Conservation (phyloP, 2,329 filamentous ascomycete genomes). For the Xylariaceae sp. region DNA sequence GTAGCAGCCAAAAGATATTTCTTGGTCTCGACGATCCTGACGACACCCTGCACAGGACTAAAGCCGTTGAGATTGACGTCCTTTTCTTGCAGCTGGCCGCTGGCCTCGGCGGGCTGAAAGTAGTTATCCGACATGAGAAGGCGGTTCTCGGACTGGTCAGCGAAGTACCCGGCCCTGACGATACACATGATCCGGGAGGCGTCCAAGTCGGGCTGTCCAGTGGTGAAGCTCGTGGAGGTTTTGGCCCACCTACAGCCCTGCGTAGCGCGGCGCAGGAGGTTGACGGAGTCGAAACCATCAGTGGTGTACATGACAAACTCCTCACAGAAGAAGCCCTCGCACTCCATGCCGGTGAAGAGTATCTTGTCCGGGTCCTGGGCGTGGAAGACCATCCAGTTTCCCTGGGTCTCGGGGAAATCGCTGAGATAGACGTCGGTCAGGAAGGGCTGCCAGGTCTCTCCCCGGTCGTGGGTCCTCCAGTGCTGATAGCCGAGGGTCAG, state of each 20-base stretch:
- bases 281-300: conserved; percentile 74
- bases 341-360: conserved; percentile 75
- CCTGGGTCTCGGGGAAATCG: conserved; percentile 44
- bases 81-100: conserved; percentile 52
- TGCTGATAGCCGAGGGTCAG: conserved; percentile 67
- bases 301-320: conserved; percentile 70
- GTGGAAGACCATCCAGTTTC: conserved; percentile 68
- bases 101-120: conserved; percentile 55
- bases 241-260: conserved; percentile 86
- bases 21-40: conserved; percentile 79
- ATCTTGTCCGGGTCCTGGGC: conserved; percentile 79
- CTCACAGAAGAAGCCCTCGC: conserved; percentile 59
- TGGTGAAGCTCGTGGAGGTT: conserved; percentile 67
- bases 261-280: conserved; percentile 63
- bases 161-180: conserved; percentile 66
- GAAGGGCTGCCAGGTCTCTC: conserved; percentile 77
- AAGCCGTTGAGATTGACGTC: conserved; percentile 75
- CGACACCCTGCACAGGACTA: conserved; percentile 72
- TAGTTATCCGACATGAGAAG: conserved; percentile 79
- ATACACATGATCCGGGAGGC: conserved; percentile 76
- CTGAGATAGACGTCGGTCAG: conserved; percentile 56
- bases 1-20: conserved; percentile 82
- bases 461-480: conserved; percentile 79
- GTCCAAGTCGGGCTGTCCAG: conserved; percentile 62
- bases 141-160: conserved; percentile 69